These are phyloP conservation scores for Entrophospora sp. DNA, from an alignment of 192 early-diverging fungal genomes.

Conservation along the genomic window DNA sequence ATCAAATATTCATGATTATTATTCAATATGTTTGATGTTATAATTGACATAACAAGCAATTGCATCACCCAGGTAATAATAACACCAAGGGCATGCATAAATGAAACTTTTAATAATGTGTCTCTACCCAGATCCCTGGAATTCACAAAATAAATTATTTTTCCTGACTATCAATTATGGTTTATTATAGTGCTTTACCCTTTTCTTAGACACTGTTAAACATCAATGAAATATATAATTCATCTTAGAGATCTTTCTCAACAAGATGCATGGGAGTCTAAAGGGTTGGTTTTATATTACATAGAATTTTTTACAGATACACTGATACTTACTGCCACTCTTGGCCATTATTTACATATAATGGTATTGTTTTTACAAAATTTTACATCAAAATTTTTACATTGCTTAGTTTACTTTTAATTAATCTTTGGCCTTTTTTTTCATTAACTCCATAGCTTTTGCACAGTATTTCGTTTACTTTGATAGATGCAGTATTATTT, in stretches of 20 bases:
- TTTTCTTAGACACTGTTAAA: constrained; percentile 61
- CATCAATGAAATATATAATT: constrained; percentile 58
- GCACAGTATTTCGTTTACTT: constrained; percentile 62
- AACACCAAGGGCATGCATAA: too few species aligned
- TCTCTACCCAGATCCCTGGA: too few species aligned
- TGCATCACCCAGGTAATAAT: too few species aligned
- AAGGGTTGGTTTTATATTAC: constrained; percentile 45
- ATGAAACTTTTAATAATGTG: too few species aligned
- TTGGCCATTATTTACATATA: constrained; percentile 63
- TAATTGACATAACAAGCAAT: too few species aligned
- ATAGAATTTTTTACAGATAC: constrained; percentile 63
- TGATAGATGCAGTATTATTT: constrained; percentile 63
- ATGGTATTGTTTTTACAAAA: too few species aligned
- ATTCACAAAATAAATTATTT: too few species aligned
- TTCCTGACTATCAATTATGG: too few species aligned
- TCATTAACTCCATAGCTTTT: constrained; percentile 47
- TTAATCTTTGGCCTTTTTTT: neutral
- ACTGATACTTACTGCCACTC: constrained; percentile 58
- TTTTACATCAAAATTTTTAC: too few species aligned
- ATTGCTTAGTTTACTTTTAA: too few species aligned
- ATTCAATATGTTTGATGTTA: too few species aligned
- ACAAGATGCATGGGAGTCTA: constrained; percentile 51
- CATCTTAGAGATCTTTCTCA: constrained; percentile 55
- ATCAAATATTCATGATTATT: too few species aligned
- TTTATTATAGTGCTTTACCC: constrained; percentile 60